Base-by-base conservation (phyloP, 2,329 filamentous ascomycete genomes). In the Myotisia sp. region DNA sequence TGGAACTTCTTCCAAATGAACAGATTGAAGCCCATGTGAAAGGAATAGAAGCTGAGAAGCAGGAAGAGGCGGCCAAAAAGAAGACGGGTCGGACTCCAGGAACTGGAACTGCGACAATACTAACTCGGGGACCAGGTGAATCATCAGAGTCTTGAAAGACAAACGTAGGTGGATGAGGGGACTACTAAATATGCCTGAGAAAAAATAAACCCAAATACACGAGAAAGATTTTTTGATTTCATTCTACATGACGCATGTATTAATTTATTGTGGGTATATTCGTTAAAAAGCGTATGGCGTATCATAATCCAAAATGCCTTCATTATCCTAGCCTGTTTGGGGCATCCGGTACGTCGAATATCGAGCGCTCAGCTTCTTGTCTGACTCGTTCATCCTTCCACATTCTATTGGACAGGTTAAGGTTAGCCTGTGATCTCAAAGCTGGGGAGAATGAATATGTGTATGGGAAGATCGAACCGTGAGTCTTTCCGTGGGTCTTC, bases 21-120 rank as follows among this genome's bases (percentile, higher is more conserved):
- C 83, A 93, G 52, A 98, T 98, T 52, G 90, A 98, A 68, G 74
- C 74, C 48, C 94, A 92, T 54, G 92, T 98, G 54, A 95, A 95
- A 76, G 90, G 76, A 62, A 98, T 98, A 59, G 92, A 98, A 68
- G 81, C 86, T 51, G 92, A 98, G 72, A 98, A 98, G 73, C 86
- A 93, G 57, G 90, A 95, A 61, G 90, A 98, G 67, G 87, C 87
- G 16, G 84, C 83, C 26, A 27, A 26, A 12, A 93, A 85, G 72
- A 93, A 93, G 78, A 81, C 74, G 28, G 79, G 81, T 39, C 50
- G 63, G 46, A 49, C 46, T 10, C 47, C 47, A 8, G 55, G 55
- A 24, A 59, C 58, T 36, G 56, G 55, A 23, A 60, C 57, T 47
- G 75, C 81, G 12, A 71, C 82, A 27, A 84, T 90, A 50, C 67